Percentiles rank a stretch among this genome's conserved stretches.
phyloP scores from a whole-genome alignment of 2,329 filamentous ascomycete species.

The Emericellopsis atlantica region DNA sequence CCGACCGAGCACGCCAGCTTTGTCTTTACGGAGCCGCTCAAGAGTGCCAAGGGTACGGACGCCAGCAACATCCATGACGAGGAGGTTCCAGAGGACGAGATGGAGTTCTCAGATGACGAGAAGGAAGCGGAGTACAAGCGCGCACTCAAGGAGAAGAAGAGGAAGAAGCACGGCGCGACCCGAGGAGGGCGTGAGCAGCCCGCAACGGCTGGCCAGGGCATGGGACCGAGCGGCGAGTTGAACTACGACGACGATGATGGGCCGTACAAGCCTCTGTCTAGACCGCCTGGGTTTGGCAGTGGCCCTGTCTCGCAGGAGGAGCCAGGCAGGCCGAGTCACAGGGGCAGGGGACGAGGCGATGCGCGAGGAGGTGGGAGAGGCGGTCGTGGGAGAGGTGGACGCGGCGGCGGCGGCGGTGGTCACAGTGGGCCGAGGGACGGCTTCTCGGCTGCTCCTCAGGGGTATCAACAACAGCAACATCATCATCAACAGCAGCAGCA shows the following conservation, averaged over 20 bases:
- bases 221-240: slow-evolving; percentile 20
- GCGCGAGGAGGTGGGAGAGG: slow-evolving; percentile 18
- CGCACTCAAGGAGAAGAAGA: slow-evolving; percentile 54
- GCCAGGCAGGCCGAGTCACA: slow-evolving; percentile 21
- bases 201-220: slow-evolving; percentile 7
- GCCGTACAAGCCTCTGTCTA: slow-evolving; percentile 57
- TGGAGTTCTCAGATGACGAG: slow-evolving; percentile 95
- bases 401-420: slow-evolving; percentile 16
- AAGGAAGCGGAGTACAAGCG: slow-evolving; percentile 75
- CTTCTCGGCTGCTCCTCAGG: slow-evolving; percentile 25
- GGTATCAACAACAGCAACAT: slow-evolving; percentile 6
- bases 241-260: slow-evolving; percentile 59
- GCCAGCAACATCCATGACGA: slow-evolving; percentile 94
- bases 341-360: slow-evolving; percentile 29
- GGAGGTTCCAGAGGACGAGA: slow-evolving; percentile 72
- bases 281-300: slow-evolving; percentile 51
- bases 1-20: slow-evolving; percentile 66
- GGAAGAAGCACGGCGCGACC: slow-evolving; percentile 28
- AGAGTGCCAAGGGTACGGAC: slow-evolving; percentile 74
- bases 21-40: slow-evolving; percentile 76
- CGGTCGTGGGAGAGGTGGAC: slow-evolving; percentile 20
- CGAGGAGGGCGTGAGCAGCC: slow-evolving; percentile 12
- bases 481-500: slow-evolving; percentile 21
- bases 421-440: slow-evolving; percentile 18
- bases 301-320: slow-evolving; percentile 30